A percentile compares a stretch with the other conserved stretches of the same genome.
These are phyloP conservation scores for Ophiostoma sp. DNA, from an alignment of 2,329 filamentous ascomycete species.

Conservation along the genomic window DNA sequence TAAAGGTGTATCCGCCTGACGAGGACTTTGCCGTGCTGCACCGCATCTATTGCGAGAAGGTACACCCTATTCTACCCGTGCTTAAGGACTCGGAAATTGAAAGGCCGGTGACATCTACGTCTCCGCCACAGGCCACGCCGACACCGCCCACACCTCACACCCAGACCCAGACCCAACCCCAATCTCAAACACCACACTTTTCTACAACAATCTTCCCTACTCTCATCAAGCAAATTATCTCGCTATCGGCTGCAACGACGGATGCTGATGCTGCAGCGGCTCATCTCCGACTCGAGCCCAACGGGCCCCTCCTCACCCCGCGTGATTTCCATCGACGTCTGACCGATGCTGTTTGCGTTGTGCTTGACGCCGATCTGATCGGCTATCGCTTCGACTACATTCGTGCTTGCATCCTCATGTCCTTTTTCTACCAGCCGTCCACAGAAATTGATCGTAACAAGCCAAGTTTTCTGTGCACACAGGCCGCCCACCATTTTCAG, in stretches of 20 bases:
- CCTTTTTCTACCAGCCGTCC: slow-evolving; percentile 55
- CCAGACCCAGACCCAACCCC: neutral
- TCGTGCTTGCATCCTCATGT: slow-evolving; percentile 49
- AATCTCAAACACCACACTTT: slow-evolving; percentile 1
- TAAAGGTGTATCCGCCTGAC: slow-evolving; percentile 45
- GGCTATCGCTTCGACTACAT: slow-evolving; percentile 51
- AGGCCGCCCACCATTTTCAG: slow-evolving; percentile 53
- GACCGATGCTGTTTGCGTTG: slow-evolving; percentile 45
- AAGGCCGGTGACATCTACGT: neutral
- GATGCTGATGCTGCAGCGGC: slow-evolving; percentile 41
- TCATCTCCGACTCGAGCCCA: slow-evolving; percentile 43
- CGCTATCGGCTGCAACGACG: slow-evolving; percentile 46
- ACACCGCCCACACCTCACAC: slow-evolving; percentile 6
- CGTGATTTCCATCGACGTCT: slow-evolving; percentile 46
- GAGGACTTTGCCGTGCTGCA: slow-evolving; percentile 44
- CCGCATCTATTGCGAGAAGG: slow-evolving; percentile 46
- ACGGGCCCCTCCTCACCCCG: slow-evolving; percentile 39
- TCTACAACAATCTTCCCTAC: slow-evolving; percentile 37
- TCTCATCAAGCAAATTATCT: slow-evolving; percentile 50
- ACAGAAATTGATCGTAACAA: slow-evolving; percentile 50
- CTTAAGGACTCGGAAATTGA: slow-evolving; percentile 37
- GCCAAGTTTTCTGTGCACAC: slow-evolving; percentile 48
- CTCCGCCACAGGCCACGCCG: neutral
- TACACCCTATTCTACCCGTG: slow-evolving; percentile 52
- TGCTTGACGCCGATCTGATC: slow-evolving; percentile 51